These are phyloP conservation scores for Tulasnella sp. DNA, from an alignment of 768 basidiomycete genomes.

Conservation along the genomic window DNA sequence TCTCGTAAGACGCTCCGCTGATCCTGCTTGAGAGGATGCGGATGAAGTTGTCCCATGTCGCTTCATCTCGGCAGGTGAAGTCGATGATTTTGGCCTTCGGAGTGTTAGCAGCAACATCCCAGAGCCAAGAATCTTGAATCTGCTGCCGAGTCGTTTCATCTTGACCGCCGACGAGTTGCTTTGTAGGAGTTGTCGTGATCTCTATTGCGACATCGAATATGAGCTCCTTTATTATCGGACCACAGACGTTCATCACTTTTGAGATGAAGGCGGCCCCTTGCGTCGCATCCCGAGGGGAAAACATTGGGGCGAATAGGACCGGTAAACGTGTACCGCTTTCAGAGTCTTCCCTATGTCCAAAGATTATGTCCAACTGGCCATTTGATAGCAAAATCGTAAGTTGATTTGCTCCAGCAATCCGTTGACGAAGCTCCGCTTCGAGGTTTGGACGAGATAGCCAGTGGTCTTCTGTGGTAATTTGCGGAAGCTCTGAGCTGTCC, in stretches of 20 bases:
- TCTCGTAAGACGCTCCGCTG: background rate
- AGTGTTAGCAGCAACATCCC: background rate
- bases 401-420: too few species aligned
- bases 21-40: background rate
- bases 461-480: too few species aligned
- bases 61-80: background rate
- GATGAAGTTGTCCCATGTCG: background rate
- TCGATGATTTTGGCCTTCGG: background rate
- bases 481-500: too few species aligned
- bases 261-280: background rate
- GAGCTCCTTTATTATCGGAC: background rate
- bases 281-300: background rate
- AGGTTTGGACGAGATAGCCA: too few species aligned
- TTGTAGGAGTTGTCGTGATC: background rate
- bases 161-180: background rate
- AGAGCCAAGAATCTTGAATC: background rate
- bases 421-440: too few species aligned
- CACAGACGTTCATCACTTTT: background rate
- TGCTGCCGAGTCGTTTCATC: background rate
- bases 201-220: background rate
- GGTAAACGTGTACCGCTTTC: too few species aligned
- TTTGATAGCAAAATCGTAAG: too few species aligned
- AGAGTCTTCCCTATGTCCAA: too few species aligned
- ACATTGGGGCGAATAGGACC: background rate
- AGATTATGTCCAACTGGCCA: too few species aligned